phyloP scores from a whole-genome alignment of 2,329 filamentous ascomycete genomes.

The Cryphonectria japonica region DNA sequence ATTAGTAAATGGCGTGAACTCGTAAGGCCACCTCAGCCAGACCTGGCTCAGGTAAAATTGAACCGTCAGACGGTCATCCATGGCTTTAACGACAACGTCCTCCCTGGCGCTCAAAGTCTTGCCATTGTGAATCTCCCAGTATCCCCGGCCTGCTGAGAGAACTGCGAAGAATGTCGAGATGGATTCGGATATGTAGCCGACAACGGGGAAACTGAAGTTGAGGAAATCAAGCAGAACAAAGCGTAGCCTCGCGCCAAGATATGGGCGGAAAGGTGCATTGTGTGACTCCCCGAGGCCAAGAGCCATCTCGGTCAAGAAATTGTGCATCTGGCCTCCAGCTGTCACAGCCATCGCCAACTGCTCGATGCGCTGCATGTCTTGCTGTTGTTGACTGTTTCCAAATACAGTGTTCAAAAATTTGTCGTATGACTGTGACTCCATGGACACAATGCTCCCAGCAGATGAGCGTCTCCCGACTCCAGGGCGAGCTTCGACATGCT shows the following conservation, averaged over 20 bases:
- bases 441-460: constrained; percentile 64
- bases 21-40: constrained; percentile 80
- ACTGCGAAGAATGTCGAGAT: constrained; percentile 68
- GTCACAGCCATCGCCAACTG: constrained; percentile 54
- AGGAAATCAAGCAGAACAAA: constrained; percentile 71
- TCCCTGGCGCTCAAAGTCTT: constrained; percentile 43
- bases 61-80: constrained; percentile 61
- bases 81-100: constrained; percentile 46
- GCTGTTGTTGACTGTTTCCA: constrained; percentile 50
- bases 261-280: constrained; percentile 52
- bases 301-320: constrained; percentile 57
- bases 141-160: constrained; percentile 57
- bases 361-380: constrained; percentile 56
- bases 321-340: constrained; percentile 55
- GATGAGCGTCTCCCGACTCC: constrained; percentile 57
- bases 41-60: constrained; percentile 68
- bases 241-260: constrained; percentile 67
- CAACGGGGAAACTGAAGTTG: constrained; percentile 65
- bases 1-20: constrained; percentile 77
- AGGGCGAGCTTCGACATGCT: constrained; percentile 40
- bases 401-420: constrained; percentile 50
- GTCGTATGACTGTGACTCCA: constrained; percentile 63
- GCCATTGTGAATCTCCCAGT: constrained; percentile 55
- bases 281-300: constrained; percentile 49
- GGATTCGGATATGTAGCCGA: constrained; percentile 75